phyloP scores from a whole-genome alignment of 345 rosid species.

The Pugionium cornutum region DNA sequence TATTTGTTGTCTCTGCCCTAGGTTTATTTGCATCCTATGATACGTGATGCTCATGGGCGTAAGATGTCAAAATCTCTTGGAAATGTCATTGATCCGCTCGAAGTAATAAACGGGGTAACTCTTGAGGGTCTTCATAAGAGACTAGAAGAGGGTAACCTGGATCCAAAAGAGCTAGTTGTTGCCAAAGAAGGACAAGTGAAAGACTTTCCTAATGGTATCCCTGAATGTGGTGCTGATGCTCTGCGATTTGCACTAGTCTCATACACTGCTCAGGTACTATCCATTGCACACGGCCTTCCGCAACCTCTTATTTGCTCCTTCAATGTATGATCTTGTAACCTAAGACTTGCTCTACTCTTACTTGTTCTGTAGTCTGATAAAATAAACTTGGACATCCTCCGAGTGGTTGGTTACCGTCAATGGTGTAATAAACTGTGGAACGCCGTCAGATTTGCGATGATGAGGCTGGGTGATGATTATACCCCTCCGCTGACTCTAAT shows the following conservation, averaged over 20 bases:
- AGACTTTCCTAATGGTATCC: conserved; percentile 87
- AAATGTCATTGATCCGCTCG: conserved; percentile 92
- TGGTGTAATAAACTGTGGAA: conserved; percentile 99
- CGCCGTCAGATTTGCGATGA: conserved; percentile 95
- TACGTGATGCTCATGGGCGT: conserved; percentile 97
- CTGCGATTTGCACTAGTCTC: conserved; percentile 95
- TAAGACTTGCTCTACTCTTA: conserved; percentile 16
- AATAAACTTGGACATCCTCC: conserved; percentile 91
- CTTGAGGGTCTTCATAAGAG: conserved; percentile 85
- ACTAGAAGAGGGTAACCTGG: conserved; percentile 84
- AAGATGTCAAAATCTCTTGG: conserved; percentile 96
- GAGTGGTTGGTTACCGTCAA: conserved; percentile 97
- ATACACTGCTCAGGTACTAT: conserved; percentile 88
- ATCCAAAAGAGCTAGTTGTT: conserved; percentile 57
- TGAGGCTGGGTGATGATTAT: conserved; percentile 74
- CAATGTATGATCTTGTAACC: conserved; percentile 4
- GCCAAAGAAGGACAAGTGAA: conserved; percentile 83
- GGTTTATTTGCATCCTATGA: conserved; percentile 96
- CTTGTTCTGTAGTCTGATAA: conserved; percentile 72
- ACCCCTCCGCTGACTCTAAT: conserved; percentile 50
- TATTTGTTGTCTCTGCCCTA: conserved; percentile 36
- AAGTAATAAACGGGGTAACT: conserved; percentile 79
- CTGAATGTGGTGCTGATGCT: conserved; percentile 98
- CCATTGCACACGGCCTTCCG: conserved; percentile 15
- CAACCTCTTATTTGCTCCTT: conserved; percentile 9